phyloP scores from a whole-genome alignment of 2,329 filamentous ascomycete species.

The Tolypocladium endophyticum region DNA sequence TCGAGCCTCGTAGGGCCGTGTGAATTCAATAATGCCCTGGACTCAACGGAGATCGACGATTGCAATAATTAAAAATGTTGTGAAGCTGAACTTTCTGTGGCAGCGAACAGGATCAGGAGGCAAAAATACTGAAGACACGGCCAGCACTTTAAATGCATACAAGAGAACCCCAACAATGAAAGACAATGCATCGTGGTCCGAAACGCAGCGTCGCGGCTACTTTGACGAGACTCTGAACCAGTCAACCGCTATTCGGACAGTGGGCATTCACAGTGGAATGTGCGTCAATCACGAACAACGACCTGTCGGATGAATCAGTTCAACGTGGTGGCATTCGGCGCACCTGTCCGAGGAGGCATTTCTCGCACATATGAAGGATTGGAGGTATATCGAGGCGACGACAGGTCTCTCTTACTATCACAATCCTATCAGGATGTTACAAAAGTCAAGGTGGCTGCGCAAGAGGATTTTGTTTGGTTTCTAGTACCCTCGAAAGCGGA shows the following conservation, averaged over 20 bases:
- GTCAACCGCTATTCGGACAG: neutral
- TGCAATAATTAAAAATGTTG: neutral
- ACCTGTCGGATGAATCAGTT: neutral
- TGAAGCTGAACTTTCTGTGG: neutral
- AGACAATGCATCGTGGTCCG: neutral
- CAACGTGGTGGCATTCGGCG: neutral
- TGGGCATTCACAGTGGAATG: neutral
- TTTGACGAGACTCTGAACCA: neutral
- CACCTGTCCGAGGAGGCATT: neutral
- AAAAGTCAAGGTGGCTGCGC: too few relatives aligned
- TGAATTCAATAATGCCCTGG: neutral
- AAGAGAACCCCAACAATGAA: neutral
- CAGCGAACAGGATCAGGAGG: neutral
- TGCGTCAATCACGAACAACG: neutral
- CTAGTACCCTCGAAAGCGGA: too few relatives aligned
- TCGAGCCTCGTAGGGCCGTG: neutral
- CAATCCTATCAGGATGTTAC: too few relatives aligned
- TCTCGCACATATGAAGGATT: neutral
- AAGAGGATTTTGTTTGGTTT: too few relatives aligned
- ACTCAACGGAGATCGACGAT: neutral
- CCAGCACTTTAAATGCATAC: neutral
- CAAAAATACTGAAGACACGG: neutral
- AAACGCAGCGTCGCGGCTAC: neutral
- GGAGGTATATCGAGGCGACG: neutral
- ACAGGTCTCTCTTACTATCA: neutral